These are phyloP conservation scores for Eucalyptus victrix DNA, from an alignment of 345 rosid species.

Conservation along the genomic window DNA sequence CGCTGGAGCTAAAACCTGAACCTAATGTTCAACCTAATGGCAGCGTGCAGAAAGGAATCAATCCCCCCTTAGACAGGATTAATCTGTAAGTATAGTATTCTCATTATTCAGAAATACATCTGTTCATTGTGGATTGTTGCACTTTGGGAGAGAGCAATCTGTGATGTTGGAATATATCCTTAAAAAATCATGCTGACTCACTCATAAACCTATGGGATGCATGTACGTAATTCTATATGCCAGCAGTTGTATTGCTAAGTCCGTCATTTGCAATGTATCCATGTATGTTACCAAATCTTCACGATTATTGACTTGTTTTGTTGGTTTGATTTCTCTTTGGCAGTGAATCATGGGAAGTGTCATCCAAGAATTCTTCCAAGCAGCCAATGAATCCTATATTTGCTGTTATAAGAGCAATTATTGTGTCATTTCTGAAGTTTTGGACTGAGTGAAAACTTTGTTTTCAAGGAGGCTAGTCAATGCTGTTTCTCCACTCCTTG, in stretches of 20 bases:
- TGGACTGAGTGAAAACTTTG: slow-evolving; percentile 45
- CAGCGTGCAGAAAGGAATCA: slow-evolving; percentile 18
- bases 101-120: neutral
- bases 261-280: neutral
- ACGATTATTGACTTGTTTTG: neutral
- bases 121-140: neutral
- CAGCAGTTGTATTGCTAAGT: neutral
- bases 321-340: neutral
- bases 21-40: slow-evolving; percentile 7
- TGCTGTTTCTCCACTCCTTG: neutral
- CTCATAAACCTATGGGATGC: neutral
- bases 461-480: neutral
- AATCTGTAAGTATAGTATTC: slow-evolving; percentile 46
- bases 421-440: slow-evolving; percentile 56
- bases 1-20: slow-evolving; percentile 1
- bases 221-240: neutral
- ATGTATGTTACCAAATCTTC: neutral
- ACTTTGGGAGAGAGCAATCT: neutral
- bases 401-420: slow-evolving; percentile 36
- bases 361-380: slow-evolving; percentile 11
- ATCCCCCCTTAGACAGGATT: slow-evolving; percentile 50
- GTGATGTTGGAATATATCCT: neutral
- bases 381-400: slow-evolving; percentile 31
- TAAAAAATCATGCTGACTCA: neutral
- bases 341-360: slow-evolving; percentile 78